These are phyloP conservation scores for Biscogniauxia sp. DNA, from an alignment of 2,329 filamentous ascomycete genomes.

Conservation along the genomic window DNA sequence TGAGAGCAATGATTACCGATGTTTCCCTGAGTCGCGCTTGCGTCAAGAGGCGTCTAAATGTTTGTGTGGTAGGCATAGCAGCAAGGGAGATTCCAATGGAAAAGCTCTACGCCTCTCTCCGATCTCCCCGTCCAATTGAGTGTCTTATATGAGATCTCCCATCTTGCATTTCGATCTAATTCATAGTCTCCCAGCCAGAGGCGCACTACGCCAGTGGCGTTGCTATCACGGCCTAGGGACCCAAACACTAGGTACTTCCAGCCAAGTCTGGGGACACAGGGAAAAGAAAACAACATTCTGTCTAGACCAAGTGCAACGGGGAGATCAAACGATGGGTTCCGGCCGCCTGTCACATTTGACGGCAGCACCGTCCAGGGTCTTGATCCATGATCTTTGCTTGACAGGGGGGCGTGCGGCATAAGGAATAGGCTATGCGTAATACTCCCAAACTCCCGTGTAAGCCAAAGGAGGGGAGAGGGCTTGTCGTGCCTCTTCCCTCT, in stretches of 20 bases:
- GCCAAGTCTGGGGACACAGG: background rate
- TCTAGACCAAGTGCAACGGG: background rate
- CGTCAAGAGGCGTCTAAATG: conserved; percentile 21
- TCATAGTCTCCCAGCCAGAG: conserved; percentile 23
- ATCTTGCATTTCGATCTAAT: conserved; percentile 23
- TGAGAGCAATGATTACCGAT: conserved; percentile 24
- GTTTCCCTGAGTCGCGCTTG: conserved; percentile 21
- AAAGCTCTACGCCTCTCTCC: background rate
- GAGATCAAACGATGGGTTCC: conserved; percentile 23
- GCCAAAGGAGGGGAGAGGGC: background rate
- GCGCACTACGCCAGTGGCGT: conserved; percentile 23
- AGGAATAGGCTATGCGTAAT: background rate
- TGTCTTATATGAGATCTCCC: conserved; percentile 26
- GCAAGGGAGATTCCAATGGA: conserved; percentile 30
- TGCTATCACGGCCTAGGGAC: conserved; percentile 26
- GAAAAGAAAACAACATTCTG: conserved; percentile 8
- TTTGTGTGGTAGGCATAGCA: conserved; percentile 32
- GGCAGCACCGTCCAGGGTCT: background rate
- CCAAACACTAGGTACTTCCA: conserved; percentile 19
- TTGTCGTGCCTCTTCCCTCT: background rate
- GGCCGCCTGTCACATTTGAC: conserved; percentile 7
- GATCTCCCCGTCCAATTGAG: conserved; percentile 12
- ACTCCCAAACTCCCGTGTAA: background rate
- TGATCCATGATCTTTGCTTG: background rate
- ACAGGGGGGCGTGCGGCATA: background rate